These are phyloP conservation scores for Fusarium sp. DNA, from an alignment of 2,329 filamentous ascomycete genomes.

Conservation along the genomic window DNA sequence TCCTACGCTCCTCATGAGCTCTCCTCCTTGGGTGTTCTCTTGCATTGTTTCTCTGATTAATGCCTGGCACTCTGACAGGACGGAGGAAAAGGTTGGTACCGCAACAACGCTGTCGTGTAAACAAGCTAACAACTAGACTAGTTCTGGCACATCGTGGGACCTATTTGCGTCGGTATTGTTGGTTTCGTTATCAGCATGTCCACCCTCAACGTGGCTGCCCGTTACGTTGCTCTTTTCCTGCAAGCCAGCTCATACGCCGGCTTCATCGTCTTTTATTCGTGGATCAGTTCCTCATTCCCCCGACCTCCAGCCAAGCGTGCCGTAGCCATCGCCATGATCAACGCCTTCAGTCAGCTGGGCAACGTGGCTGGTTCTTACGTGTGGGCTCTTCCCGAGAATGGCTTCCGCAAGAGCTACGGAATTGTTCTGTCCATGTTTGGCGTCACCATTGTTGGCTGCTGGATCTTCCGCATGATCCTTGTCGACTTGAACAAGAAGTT, in stretches of 20 bases:
- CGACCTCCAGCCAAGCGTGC: constrained; percentile 67
- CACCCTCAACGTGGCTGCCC: constrained; percentile 62
- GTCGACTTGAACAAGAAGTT: constrained; percentile 57
- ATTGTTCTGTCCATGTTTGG: constrained; percentile 72
- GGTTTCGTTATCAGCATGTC: constrained; percentile 68
- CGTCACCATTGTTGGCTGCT: constrained; percentile 62
- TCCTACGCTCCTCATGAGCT: constrained; percentile 62
- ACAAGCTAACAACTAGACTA: constrained; percentile 37
- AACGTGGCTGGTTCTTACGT: constrained; percentile 69
- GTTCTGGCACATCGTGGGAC: constrained; percentile 66
- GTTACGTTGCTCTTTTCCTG: constrained; percentile 67
- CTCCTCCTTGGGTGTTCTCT: constrained; percentile 66
- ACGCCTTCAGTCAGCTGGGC: constrained; percentile 64
- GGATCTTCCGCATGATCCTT: constrained; percentile 57
- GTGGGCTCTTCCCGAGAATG: constrained; percentile 65
- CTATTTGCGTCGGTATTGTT: constrained; percentile 60
- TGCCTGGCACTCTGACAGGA: constrained; percentile 64
- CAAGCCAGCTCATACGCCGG: constrained; percentile 65
- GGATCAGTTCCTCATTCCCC: constrained; percentile 65
- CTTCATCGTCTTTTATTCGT: constrained; percentile 65
- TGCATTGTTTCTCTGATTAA: constrained; percentile 63
- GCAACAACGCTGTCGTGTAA: background rate
- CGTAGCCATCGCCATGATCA: constrained; percentile 67
- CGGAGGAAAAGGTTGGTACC: constrained; percentile 58
- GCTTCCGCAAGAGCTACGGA: constrained; percentile 69